phyloP scores from a whole-genome alignment of 176 grass and related monocot species.

The Guadua angustifolia region DNA sequence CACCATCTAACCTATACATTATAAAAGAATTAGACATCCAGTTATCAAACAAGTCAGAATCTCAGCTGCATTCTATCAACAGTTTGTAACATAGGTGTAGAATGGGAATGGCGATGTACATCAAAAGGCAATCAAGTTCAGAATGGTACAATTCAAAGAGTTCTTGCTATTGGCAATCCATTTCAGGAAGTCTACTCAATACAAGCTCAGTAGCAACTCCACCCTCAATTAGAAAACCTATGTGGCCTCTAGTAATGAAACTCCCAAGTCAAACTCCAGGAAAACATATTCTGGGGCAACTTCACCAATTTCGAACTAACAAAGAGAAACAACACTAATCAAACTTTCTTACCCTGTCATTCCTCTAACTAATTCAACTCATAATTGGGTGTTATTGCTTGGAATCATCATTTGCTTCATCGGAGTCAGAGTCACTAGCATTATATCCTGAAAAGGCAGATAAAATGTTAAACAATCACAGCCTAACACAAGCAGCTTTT shows the following conservation, averaged over 20 bases:
- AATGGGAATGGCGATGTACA: not conserved
- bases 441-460: constrained; percentile 53
- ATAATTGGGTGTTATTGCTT: constrained; percentile 39
- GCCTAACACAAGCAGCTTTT: not conserved
- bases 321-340: not conserved
- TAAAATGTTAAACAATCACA: constrained; percentile 13
- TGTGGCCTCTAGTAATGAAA: not conserved
- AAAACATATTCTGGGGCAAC: not conserved
- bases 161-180: constrained; percentile 15
- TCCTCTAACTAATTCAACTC: constrained; percentile 41
- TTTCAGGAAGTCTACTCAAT: not conserved
- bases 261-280: not conserved
- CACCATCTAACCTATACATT: too few relatives aligned
- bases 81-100: not conserved
- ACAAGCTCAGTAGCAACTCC: not conserved
- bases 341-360: constrained; percentile 46
- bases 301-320: not conserved
- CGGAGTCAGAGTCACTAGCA: constrained; percentile 62
- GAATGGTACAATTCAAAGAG: not conserved
- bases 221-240: not conserved
- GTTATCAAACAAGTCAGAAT: constrained; percentile 27
- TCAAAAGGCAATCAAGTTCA: not conserved
- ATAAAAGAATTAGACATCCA: constrained; percentile 9
- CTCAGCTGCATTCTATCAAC: not conserved
- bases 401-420: constrained; percentile 38